Evolutionary conservation across 2,329 filamentous ascomycete species (phyloP), one percentile per base, ranked within the genome.

Genomic region (Alternaria alternata): DNA sequence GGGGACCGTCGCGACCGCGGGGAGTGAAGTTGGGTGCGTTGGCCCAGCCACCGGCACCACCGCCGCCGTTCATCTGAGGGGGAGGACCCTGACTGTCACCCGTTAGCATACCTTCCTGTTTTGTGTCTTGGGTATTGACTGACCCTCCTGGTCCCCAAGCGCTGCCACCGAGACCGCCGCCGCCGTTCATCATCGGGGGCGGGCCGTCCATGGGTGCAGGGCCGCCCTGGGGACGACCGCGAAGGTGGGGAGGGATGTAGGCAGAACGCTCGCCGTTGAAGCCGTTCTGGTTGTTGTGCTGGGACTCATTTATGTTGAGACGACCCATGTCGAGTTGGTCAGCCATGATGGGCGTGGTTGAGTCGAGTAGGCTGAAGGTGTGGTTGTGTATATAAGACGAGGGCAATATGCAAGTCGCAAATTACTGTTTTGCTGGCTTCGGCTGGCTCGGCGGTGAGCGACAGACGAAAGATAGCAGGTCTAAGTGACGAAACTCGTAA

Each of bases 211-310:
- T 78, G 59, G 78, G 80, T 68, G 81, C 78, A 52, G 75, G 73
- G 18, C 61, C 67, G 42, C 64, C 65, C 49, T 65, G 66, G 59
- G 78, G 75, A 59, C 77, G 75, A 41, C 76, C 76, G 76, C 92
- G 89, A 85, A 94, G 88, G 81, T 95, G 92, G 80, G 92, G 92
- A 68, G 92, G 92, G 69, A 95, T 93, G 85, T 95, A 95, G 58
- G 87, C 85, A 77, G 91, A 91, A 75, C 90, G 89, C 70, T 82
- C 85, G 62, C 75, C 72, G 67, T 84, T 81, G 72, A 81, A 79
- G 75, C 78, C 81, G 74, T 81, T 80, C 53, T 60, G 57, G 53
- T 81, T 78, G 69, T 85, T 87, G 76, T 88, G 87, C 80, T 88
- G 84, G 63, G 86, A 87, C 68, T 89, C 87, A 77, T 87, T 88